Evolutionary conservation across 2,329 filamentous ascomycete genomes (phyloP).

Genomic region (Calonectria pseudoturangicola): DNA sequence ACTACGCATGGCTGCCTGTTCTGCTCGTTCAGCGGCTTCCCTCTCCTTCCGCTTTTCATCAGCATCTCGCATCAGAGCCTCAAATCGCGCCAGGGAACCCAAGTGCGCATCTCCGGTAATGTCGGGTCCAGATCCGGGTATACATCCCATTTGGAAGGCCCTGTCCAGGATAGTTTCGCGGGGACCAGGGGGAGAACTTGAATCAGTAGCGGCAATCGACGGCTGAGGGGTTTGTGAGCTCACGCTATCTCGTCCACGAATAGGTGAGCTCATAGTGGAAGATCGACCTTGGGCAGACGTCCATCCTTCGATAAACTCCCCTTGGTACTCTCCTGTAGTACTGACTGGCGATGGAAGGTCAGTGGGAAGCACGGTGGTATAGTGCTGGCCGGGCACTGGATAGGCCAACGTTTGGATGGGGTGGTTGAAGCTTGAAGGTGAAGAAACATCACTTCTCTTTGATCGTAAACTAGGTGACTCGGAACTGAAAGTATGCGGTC

Average conservation of each 20-base stretch:
- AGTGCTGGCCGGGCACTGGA: conserved; percentile 66
- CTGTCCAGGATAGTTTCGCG: conserved; percentile 81
- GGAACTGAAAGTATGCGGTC: conserved; percentile 72
- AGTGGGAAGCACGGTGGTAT: conserved; percentile 70
- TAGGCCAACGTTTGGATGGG: conserved; percentile 63
- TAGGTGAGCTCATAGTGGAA: conserved; percentile 75
- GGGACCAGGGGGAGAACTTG: conserved; percentile 71
- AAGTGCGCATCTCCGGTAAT: conserved; percentile 76
- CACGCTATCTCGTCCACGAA: conserved; percentile 72
- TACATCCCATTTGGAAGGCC: conserved; percentile 78
- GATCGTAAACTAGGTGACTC: conserved; percentile 77
- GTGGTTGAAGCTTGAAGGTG: conserved; percentile 70
- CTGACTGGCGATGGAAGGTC: conserved; percentile 75
- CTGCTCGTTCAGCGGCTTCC: conserved; percentile 58
- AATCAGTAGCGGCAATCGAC: conserved; percentile 60
- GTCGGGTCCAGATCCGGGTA: conserved; percentile 75
- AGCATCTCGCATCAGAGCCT: conserved; percentile 78
- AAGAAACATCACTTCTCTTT: conserved; percentile 77
- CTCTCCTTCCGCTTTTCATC: conserved; percentile 70
- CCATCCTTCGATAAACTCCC: conserved; percentile 77
- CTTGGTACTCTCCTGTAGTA: conserved; percentile 71
- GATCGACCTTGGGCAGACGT: conserved; percentile 75
- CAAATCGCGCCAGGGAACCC: conserved; percentile 79
- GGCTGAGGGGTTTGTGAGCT: conserved; percentile 67
- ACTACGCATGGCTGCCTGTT: conserved; percentile 64